These are phyloP conservation scores for Ustilago cynodontis DNA, from an alignment of 1,284 basidiomycete genomes.

Conservation along the genomic window DNA sequence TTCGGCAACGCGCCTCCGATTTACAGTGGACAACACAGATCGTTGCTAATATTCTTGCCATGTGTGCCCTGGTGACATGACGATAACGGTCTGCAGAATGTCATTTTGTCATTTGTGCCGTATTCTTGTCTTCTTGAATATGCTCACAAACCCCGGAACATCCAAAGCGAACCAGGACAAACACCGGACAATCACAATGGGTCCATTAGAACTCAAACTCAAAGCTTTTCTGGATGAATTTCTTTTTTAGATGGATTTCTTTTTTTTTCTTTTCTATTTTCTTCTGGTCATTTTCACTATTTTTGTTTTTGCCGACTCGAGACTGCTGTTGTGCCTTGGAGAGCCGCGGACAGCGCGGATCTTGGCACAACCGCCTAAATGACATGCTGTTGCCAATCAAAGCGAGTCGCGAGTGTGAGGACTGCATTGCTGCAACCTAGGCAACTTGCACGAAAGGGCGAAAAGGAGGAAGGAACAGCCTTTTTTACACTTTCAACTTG, in stretches of 20 bases:
- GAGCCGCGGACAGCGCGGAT: background rate
- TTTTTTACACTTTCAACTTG: background rate
- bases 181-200: no score
- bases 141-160: background rate
- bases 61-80: no score
- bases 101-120: no score
- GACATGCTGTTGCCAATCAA: background rate
- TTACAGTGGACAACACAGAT: no score
- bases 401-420: background rate
- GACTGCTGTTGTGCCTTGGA: background rate
- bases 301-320: background rate
- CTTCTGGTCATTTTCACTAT: background rate
- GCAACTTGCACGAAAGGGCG: background rate
- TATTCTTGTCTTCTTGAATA: no score
- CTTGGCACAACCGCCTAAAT: background rate
- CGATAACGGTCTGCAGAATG: no score
- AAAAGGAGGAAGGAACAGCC: background rate
- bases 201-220: no score
- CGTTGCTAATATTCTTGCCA: no score
- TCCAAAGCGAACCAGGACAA: no score
- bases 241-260: background rate
- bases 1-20: conserved; percentile 2
- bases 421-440: background rate
- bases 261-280: background rate
- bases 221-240: background rate